Conservation (phyloP, 805 yeast species). For the Komagataella phaffii region DNA sequence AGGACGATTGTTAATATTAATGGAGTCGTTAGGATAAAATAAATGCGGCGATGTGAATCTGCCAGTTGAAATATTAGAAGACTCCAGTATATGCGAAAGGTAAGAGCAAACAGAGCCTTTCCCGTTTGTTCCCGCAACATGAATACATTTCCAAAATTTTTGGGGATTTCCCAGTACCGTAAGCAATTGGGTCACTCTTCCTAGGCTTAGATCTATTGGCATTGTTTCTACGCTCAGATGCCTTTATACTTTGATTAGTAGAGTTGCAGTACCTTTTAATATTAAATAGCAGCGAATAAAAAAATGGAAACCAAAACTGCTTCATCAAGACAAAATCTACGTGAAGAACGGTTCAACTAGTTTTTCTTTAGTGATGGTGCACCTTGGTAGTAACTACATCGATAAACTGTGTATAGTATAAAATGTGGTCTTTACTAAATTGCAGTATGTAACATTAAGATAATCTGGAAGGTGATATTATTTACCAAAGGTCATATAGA, state of each 20-base stretch:
- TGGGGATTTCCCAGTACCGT: constrained; percentile 59
- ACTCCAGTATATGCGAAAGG: constrained; percentile 47
- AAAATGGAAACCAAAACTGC: no score
- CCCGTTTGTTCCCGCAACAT: constrained; percentile 94
- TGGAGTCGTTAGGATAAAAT: constrained; percentile 59
- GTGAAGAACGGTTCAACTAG: no score
- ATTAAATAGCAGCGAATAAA: no score
- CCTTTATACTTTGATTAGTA: no score
- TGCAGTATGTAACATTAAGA: background rate
- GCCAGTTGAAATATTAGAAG: constrained; percentile 42
- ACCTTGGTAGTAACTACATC: no score
- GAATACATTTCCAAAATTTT: constrained; percentile 49
- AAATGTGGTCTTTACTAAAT: no score
- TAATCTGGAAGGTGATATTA: background rate
- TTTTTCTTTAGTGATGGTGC: no score
- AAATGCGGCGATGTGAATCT: constrained; percentile 87
- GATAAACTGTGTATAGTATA: no score
- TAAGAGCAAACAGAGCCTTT: constrained; percentile 90
- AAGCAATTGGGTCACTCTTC: constrained; percentile 33
- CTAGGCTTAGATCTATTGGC: constrained; percentile 48
- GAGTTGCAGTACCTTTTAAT: no score
- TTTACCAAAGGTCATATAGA: background rate
- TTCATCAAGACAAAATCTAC: no score
- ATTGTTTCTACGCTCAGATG: constrained; percentile 9
- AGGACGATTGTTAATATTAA: constrained; percentile 48